phyloP scores from a whole-genome alignment of 148 eudicot genomes.

The Chenopodium formosanum region DNA sequence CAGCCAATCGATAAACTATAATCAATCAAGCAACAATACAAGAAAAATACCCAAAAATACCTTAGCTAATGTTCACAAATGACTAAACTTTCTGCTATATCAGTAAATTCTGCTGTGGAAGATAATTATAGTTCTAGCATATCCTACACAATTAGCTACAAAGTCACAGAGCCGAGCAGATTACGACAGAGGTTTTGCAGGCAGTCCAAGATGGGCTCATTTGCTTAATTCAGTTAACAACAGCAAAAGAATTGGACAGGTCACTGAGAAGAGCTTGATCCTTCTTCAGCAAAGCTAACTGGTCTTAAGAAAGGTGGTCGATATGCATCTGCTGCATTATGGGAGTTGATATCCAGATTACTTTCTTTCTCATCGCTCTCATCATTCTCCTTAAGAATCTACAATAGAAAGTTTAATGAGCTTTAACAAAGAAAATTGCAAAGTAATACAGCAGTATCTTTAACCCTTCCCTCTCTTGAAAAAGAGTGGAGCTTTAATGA shows the following conservation, averaged over 20 bases:
- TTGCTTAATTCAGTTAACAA: not conserved
- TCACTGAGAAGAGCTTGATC: conserved; percentile 50
- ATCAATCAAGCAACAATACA: too few species aligned
- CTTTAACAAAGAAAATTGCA: not conserved
- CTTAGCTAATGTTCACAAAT: not conserved
- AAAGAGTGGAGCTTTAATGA: not conserved
- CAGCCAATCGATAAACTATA: too few species aligned
- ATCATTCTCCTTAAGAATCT: conserved; percentile 61
- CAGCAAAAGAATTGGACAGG: not conserved
- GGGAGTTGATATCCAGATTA: conserved; percentile 37
- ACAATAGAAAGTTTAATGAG: conserved; percentile 12
- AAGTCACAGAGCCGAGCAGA: not conserved
- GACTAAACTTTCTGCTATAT: not conserved
- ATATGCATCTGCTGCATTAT: conserved; percentile 61
- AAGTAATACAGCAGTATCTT: not conserved
- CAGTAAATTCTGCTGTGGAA: not conserved
- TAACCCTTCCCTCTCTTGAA: not conserved
- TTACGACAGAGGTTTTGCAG: not conserved
- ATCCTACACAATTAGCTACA: not conserved
- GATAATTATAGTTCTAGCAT: not conserved
- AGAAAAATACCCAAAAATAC: too few species aligned
- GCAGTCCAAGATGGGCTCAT: not conserved
- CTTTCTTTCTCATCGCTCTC: conserved; percentile 61
- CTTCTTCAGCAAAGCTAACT: conserved; percentile 32
- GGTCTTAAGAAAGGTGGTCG: conserved; percentile 71